Percentiles rank a stretch among this genome's conserved stretches.
These are phyloP conservation scores for Mucor velutinosus DNA, from an alignment of 371 early-diverging fungal species.

Conservation along the genomic window DNA sequence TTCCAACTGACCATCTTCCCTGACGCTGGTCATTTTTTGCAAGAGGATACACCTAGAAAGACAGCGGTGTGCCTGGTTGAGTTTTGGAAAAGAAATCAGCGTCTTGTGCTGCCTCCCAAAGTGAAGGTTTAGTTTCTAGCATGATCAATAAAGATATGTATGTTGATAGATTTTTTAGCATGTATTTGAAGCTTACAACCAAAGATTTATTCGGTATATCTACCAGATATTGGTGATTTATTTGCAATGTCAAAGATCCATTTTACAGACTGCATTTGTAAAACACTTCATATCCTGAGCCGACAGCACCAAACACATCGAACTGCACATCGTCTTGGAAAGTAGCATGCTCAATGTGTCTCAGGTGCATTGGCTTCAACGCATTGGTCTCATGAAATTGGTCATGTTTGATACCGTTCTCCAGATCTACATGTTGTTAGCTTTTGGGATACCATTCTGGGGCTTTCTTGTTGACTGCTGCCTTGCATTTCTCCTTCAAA, in stretches of 20 bases:
- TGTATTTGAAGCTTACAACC: too few relatives aligned
- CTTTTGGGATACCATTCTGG: background rate
- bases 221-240: too few relatives aligned
- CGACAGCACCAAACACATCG: background rate
- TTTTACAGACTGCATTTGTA: background rate
- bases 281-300: background rate
- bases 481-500: background rate
- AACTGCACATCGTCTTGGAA: background rate
- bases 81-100: conserved; percentile 83
- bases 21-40: conserved; percentile 87
- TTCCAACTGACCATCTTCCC: conserved; percentile 87
- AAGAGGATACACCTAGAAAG: conserved; percentile 86
- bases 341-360: background rate
- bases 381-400: background rate
- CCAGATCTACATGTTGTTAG: background rate
- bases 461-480: background rate
- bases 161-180: too few relatives aligned
- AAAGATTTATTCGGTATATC: too few relatives aligned
- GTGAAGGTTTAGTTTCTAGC: conserved; percentile 18
- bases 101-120: conserved; percentile 66
- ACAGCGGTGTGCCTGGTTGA: conserved; percentile 70
- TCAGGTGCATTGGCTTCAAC: background rate
- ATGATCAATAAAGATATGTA: background rate
- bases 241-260: background rate
- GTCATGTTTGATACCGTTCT: background rate